These are phyloP conservation scores for Coniochaeta ligniaria DNA, from an alignment of 2,329 filamentous ascomycete genomes.

Conservation along the genomic window DNA sequence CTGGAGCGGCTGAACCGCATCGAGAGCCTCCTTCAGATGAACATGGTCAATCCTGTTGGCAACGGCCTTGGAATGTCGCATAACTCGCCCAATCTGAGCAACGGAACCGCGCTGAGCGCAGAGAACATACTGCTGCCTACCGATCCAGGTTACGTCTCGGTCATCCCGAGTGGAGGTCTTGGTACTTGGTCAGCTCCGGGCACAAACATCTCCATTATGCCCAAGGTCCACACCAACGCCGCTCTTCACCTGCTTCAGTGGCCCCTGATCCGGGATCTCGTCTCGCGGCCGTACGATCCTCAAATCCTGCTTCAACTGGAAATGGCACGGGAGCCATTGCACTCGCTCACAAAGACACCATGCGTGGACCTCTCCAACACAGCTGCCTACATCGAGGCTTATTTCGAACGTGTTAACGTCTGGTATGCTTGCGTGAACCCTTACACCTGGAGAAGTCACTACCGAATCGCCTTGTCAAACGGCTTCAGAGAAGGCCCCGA, in stretches of 20 bases:
- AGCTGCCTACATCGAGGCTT: slow-evolving; percentile 67
- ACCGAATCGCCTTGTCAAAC: slow-evolving; percentile 66
- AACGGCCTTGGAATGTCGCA: slow-evolving; percentile 50
- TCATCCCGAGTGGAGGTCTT: slow-evolving; percentile 57
- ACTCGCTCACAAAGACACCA: slow-evolving; percentile 55
- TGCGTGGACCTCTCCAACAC: slow-evolving; percentile 69
- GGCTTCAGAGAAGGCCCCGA: slow-evolving; percentile 73
- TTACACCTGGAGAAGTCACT: slow-evolving; percentile 70
- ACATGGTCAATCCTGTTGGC: slow-evolving; percentile 34
- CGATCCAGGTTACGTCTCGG: slow-evolving; percentile 40
- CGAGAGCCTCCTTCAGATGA: slow-evolving; percentile 70
- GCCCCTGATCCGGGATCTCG: slow-evolving; percentile 71
- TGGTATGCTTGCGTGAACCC: slow-evolving; percentile 85
- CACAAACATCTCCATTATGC: slow-evolving; percentile 76
- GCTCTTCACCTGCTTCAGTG: slow-evolving; percentile 73
- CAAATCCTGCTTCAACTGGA: slow-evolving; percentile 77
- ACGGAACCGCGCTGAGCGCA: slow-evolving; percentile 52
- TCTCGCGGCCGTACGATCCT: slow-evolving; percentile 70
- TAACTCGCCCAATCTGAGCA: slow-evolving; percentile 58
- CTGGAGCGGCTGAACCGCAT: slow-evolving; percentile 72
- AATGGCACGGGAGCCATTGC: slow-evolving; percentile 70
- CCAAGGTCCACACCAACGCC: slow-evolving; percentile 75
- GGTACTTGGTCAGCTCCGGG: slow-evolving; percentile 59
- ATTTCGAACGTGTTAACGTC: slow-evolving; percentile 74
- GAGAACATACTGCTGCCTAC: slow-evolving; percentile 45